These are phyloP conservation scores for Psidium friedrichsthalianum DNA, from an alignment of 345 rosid species.

Conservation along the genomic window DNA sequence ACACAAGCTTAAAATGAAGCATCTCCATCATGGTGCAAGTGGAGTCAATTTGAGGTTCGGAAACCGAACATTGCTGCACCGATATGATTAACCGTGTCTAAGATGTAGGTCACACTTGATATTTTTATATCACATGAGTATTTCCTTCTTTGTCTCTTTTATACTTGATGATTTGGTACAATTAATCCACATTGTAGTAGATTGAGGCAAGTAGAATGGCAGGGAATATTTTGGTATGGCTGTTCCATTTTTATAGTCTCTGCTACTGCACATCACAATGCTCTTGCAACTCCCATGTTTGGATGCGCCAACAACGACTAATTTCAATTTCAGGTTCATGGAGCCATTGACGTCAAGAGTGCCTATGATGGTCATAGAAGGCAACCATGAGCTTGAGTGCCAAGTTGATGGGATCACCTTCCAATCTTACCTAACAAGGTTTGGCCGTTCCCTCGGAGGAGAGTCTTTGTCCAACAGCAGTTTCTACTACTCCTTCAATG, in stretches of 20 bases:
- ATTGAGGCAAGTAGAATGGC: neutral
- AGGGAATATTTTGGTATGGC: neutral
- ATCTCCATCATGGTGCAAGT: neutral
- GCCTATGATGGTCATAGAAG: constrained; percentile 84
- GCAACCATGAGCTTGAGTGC: constrained; percentile 86
- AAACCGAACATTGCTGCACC: neutral
- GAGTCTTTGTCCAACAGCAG: constrained; percentile 54
- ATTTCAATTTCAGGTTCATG: constrained; percentile 50
- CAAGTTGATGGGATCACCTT: constrained; percentile 58
- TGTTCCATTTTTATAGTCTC: neutral
- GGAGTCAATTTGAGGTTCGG: neutral
- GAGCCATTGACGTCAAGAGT: constrained; percentile 65
- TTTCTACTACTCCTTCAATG: constrained; percentile 81
- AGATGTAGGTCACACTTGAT: neutral
- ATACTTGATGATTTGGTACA: neutral
- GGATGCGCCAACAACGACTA: neutral
- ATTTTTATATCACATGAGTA: neutral
- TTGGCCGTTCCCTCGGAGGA: constrained; percentile 66
- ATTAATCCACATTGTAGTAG: neutral
- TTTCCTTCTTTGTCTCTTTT: neutral
- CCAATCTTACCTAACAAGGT: constrained; percentile 66
- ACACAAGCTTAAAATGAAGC: neutral
- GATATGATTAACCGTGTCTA: neutral
- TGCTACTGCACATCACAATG: neutral
- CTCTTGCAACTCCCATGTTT: neutral